These are phyloP conservation scores for Goffeauzyma gilvescens DNA, from an alignment of 768 basidiomycete species.

Conservation along the genomic window DNA sequence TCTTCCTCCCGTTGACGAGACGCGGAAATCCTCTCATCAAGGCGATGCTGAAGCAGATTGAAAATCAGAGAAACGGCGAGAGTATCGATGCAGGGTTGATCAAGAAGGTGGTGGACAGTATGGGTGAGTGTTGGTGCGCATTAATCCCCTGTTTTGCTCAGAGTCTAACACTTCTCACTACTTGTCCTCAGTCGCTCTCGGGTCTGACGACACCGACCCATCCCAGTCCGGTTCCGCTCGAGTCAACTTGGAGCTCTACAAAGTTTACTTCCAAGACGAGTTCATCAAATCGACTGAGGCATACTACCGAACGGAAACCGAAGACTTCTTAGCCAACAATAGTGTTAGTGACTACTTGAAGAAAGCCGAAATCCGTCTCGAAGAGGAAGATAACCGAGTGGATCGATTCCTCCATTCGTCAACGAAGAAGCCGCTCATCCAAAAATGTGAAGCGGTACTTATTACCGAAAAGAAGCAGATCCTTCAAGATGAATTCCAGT, in stretches of 20 bases:
- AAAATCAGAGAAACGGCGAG: constrained; percentile 83
- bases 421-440: constrained; percentile 52
- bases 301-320: constrained; percentile 82
- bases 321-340: constrained; percentile 70
- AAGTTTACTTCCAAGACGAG: constrained; percentile 67
- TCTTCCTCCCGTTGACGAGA: constrained; percentile 67
- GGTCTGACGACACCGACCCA: constrained; percentile 81
- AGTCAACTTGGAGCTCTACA: constrained; percentile 89
- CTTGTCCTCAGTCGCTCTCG: constrained; percentile 48
- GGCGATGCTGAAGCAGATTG: constrained; percentile 74
- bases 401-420: constrained; percentile 80
- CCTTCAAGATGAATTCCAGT: constrained; percentile 88
- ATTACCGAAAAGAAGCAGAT: constrained; percentile 65
- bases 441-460: constrained; percentile 66
- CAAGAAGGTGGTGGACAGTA: constrained; percentile 85
- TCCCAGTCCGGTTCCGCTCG: constrained; percentile 61
- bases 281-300: constrained; percentile 76
- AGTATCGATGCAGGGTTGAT: constrained; percentile 78
- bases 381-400: constrained; percentile 86
- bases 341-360: constrained; percentile 84
- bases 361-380: constrained; percentile 77
- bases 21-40: constrained; percentile 64
- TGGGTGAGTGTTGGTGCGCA: constrained; percentile 35
- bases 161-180: background rate
- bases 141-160: background rate